phyloP scores from a whole-genome alignment of 805 yeast species.

The Kodamaea fukazawae region DNA sequence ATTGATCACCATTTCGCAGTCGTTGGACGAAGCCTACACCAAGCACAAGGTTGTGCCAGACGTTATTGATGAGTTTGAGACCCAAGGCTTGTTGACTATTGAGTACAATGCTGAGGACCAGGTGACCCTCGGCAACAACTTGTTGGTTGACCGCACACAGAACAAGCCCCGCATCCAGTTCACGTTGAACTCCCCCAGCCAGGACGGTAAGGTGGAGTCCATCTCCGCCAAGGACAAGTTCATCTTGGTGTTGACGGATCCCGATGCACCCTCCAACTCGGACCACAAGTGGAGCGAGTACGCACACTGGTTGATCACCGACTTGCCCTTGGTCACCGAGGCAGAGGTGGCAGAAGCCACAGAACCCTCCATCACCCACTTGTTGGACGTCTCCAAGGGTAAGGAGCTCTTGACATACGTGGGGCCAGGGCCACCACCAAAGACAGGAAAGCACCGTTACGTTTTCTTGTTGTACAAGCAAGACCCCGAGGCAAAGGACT shows the following conservation, averaged over 20 bases:
- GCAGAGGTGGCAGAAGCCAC: conserved; percentile 32
- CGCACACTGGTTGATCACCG: conserved; percentile 68
- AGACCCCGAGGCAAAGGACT: conserved; percentile 40
- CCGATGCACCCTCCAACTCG: conserved; percentile 84
- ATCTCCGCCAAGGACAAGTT: conserved; percentile 51
- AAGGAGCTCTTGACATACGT: conserved; percentile 52
- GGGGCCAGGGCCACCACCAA: conserved; percentile 90
- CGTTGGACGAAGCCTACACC: conserved; percentile 48
- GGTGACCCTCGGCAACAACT: conserved; percentile 77
- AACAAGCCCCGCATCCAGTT: conserved; percentile 63
- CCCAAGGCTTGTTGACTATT: conserved; percentile 60
- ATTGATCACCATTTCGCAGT: conserved; percentile 53
- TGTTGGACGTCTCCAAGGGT: conserved; percentile 36
- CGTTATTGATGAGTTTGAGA: conserved; percentile 46
- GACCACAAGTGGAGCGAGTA: conserved; percentile 89
- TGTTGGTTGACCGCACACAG: conserved; percentile 66
- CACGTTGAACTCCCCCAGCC: conserved; percentile 50
- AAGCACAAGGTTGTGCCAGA: conserved; percentile 54
- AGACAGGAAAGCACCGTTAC: conserved; percentile 85
- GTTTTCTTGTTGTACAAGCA: conserved; percentile 74
- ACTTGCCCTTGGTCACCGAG: conserved; percentile 42
- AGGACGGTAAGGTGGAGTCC: conserved; percentile 38
- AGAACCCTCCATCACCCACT: conserved; percentile 23
- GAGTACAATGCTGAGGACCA: conserved; percentile 54
- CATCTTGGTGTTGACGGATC: conserved; percentile 82